phyloP scores from a whole-genome alignment of 805 yeast species.

The Clavispora santaluciae region DNA sequence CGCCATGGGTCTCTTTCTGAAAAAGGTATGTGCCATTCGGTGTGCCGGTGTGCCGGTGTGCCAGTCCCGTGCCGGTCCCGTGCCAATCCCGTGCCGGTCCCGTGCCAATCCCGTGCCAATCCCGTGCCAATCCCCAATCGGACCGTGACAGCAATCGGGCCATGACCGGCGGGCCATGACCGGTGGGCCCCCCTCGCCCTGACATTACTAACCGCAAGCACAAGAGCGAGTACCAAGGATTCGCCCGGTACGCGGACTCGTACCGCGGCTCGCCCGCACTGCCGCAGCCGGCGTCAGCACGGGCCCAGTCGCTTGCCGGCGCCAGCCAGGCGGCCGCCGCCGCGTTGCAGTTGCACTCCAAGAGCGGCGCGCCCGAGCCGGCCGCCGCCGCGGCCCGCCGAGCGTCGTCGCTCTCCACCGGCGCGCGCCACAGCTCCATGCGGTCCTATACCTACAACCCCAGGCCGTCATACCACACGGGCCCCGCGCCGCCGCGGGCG shows the following conservation, averaged over 20 bases:
- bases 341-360: slow-evolving; percentile 32
- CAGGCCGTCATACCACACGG: slow-evolving; percentile 33
- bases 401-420: slow-evolving; percentile 18
- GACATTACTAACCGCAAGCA: slow-evolving; percentile 6
- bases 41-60: no score
- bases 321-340: slow-evolving; percentile 42
- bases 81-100: no score
- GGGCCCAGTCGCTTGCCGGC: slow-evolving; percentile 23
- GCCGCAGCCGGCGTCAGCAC: slow-evolving; percentile 14
- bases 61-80: no score
- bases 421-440: slow-evolving; percentile 28
- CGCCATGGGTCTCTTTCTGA: slow-evolving; percentile 7
- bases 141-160: no score
- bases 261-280: slow-evolving; percentile 16
- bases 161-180: no score
- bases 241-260: slow-evolving; percentile 29
- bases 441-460: slow-evolving; percentile 36
- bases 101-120: no score
- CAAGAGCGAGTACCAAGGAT: slow-evolving; percentile 26
- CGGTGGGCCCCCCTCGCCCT: no score
- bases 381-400: slow-evolving; percentile 1
- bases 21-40: slow-evolving; percentile 10
- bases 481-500: slow-evolving; percentile 15
- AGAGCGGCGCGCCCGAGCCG: slow-evolving; percentile 4
- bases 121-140: background rate